Evolutionary conservation across 78 protist genomes (phyloP).

Genomic region (Dictyostelium citrinum): DNA sequence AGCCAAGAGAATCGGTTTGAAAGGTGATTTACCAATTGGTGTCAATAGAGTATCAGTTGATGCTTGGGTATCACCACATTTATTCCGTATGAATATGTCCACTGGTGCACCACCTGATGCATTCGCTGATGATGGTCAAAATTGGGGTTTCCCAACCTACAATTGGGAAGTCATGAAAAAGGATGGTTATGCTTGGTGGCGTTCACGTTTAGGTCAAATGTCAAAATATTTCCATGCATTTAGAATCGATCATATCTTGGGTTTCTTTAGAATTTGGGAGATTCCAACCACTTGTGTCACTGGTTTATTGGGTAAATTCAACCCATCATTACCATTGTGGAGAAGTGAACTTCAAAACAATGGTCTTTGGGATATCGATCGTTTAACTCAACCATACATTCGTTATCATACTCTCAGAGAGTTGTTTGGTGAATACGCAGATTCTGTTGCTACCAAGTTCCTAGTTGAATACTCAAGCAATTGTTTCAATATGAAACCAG

Average conservation of each 20-base stretch:
- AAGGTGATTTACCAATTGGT: conserved; percentile 96
- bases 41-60: conserved; percentile 84
- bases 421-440: conserved; percentile 72
- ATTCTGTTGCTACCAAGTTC: conserved; percentile 23
- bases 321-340: conserved; percentile 81
- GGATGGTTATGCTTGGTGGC: conserved; percentile 94
- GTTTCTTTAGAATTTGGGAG: conserved; percentile 96
- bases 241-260: conserved; percentile 94
- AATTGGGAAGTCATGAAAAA: conserved; percentile 89
- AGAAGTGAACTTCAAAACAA: conserved; percentile 43
- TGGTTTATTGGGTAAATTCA: conserved; percentile 86
- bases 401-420: conserved; percentile 61
- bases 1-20: conserved; percentile 77
- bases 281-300: conserved; percentile 57
- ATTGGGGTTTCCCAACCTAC: conserved; percentile 97
- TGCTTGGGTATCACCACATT: conserved; percentile 79
- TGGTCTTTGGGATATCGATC: conserved; percentile 84
- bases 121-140: conserved; percentile 91
- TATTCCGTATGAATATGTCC: conserved; percentile 79
- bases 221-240: conserved; percentile 89
- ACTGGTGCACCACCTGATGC: conserved; percentile 95
- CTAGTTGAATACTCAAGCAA: conserved; percentile 15
- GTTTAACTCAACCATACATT: conserved; percentile 77
- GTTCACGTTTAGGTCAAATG: conserved; percentile 84
- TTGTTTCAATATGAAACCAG: conserved; percentile 32